phyloP scores from a whole-genome alignment of 2,329 filamentous ascomycete genomes.

The Elsinoe australis region DNA sequence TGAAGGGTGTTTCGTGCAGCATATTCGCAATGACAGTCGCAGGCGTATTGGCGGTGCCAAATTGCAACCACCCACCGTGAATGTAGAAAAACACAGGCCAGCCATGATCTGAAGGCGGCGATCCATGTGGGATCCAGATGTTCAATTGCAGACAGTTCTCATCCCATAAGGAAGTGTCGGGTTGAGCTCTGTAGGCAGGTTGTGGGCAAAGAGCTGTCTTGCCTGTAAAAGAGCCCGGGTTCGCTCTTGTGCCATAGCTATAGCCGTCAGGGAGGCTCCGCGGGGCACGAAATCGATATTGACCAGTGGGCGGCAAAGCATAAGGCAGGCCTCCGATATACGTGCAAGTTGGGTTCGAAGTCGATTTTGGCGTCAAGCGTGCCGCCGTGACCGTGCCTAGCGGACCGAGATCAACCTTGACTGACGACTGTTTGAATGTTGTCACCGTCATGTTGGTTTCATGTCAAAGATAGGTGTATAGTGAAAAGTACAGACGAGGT shows the following conservation, averaged over 20 bases:
- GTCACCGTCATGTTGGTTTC: slow-evolving; percentile 13
- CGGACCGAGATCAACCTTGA: slow-evolving; percentile 33
- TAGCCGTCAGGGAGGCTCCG: slow-evolving; percentile 42
- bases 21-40: slow-evolving; percentile 39
- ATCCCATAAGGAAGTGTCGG: slow-evolving; percentile 30
- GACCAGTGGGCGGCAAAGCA: slow-evolving; percentile 43
- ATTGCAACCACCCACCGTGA: slow-evolving; percentile 51
- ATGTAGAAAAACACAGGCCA: slow-evolving; percentile 55
- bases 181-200: slow-evolving; percentile 27
- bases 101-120: slow-evolving; percentile 36
- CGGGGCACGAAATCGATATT: slow-evolving; percentile 45
- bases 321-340: slow-evolving; percentile 52
- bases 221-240: slow-evolving; percentile 41
- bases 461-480: background rate
- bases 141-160: slow-evolving; percentile 53
- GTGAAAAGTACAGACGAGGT: background rate
- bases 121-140: slow-evolving; percentile 46
- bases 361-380: slow-evolving; percentile 34
- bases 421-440: slow-evolving; percentile 24
- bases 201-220: slow-evolving; percentile 45
- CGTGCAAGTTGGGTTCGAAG: slow-evolving; percentile 34
- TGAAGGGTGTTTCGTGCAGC: slow-evolving; percentile 43
- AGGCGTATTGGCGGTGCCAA: slow-evolving; percentile 42
- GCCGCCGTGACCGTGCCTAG: slow-evolving; percentile 46
- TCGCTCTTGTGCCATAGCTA: slow-evolving; percentile 43